phyloP scores from a whole-genome alignment of 2,329 filamentous ascomycete species.

The Alternaria brassicicola region DNA sequence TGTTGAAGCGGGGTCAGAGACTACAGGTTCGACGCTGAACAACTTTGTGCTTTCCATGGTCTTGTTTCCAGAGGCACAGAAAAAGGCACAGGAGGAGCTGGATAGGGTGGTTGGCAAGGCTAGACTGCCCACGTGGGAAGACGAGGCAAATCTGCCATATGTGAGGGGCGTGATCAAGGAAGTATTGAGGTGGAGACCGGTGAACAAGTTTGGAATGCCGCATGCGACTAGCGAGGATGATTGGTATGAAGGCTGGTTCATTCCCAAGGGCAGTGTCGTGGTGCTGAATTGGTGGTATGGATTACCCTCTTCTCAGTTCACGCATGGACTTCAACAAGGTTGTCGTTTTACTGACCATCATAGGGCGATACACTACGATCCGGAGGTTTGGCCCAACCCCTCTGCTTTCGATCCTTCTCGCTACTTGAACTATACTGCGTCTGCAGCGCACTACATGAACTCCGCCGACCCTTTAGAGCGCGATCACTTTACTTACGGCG shows the following conservation, averaged over 20 bases:
- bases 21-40: constrained; percentile 39
- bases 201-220: constrained; percentile 43
- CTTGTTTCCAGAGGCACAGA: constrained; percentile 34
- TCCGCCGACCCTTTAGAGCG: constrained; percentile 37
- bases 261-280: constrained; percentile 47
- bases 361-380: constrained; percentile 46
- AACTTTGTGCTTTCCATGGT: constrained; percentile 41
- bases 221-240: constrained; percentile 44
- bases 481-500: constrained; percentile 48
- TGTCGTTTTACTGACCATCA: background rate
- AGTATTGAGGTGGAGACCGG: constrained; percentile 39
- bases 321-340: background rate
- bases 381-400: constrained; percentile 32
- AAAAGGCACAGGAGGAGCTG: constrained; percentile 37
- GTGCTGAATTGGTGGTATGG: constrained; percentile 45
- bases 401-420: constrained; percentile 40
- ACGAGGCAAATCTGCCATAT: constrained; percentile 38
- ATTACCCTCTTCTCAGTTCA: background rate
- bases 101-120: constrained; percentile 37
- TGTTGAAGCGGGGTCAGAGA: constrained; percentile 46
- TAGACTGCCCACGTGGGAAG: constrained; percentile 42
- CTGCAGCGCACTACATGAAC: constrained; percentile 43
- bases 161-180: constrained; percentile 47
- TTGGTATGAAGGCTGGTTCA: constrained; percentile 48
- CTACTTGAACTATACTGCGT: constrained; percentile 32